Evolutionary conservation across 2,329 filamentous ascomycete genomes (phyloP), one percentile per base, ranked within the genome.

Genomic region (Penicillium griseofulvum): DNA sequence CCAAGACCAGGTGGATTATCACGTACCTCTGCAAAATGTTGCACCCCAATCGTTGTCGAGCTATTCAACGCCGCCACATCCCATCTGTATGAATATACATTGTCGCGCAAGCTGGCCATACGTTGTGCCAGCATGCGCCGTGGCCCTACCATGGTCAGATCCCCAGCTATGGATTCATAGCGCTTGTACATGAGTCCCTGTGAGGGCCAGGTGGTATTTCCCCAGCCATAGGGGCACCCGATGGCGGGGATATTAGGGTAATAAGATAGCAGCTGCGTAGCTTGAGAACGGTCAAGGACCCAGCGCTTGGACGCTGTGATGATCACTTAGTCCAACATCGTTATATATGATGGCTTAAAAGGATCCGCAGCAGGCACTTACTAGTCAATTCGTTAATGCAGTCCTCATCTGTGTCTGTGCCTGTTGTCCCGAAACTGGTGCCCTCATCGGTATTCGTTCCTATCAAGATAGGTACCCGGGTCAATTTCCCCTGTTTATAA

Each of bases 371-470:
- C 5, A 14, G 9, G 9, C 7, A 53, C 58, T 19, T 42, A 70
- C 68, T 53, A 11, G 58, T 65, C 31, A 70, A 56, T 42, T 70
- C 71, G 24, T 68, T 65, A 33, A 75, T 65, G 58, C 86, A 82
- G 33, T 85, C 77, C 11, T 72, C 78, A 24, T 77, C 80, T 1
- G 79, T 83, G 66, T 85, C 78, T 54, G 86, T 64, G 14, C 79
- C 80, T 9, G 64, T 68, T 4, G 78, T 77, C 2, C 77, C 80
- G 61, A 86, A 87, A 4, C 76, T 75, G 1, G 80, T 81, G 2
- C 84, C 87, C 67, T 90, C 87, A 61, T 89, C 87, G 1, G 80
- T 81, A 67, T 87, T 88, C 31, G 81, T 80, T 6, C 87, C 87
- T 39, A 81, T 74, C 5, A 89, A 76, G 37, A 88, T 78, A 1